Percentiles rank a stretch among this genome's conserved stretches.
Conservation (phyloP, 2,329 filamentous ascomycete species). For the Pseudopithomyces maydicus region DNA sequence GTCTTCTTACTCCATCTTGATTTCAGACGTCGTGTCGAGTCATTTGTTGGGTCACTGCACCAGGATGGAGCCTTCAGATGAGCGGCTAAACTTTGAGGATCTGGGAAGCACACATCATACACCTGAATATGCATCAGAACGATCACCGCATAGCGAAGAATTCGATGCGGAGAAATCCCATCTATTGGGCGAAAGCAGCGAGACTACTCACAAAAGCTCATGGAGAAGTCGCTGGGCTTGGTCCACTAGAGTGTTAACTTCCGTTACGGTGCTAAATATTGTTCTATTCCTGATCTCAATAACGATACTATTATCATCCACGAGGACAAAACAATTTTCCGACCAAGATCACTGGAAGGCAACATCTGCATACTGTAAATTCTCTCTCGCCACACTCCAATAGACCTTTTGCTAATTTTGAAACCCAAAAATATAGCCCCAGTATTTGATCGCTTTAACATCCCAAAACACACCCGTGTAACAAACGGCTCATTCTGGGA, state of each 20-base stretch:
- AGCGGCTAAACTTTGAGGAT: background rate
- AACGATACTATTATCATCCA: conserved; percentile 1
- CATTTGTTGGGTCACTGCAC: background rate
- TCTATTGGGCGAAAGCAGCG: background rate
- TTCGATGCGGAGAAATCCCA: conserved; percentile 6
- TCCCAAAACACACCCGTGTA: conserved; percentile 3
- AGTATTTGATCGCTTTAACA: conserved; percentile 11
- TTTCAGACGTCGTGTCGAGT: background rate
- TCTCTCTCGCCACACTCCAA: background rate
- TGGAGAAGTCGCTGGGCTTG: background rate
- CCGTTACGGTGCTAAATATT: conserved; percentile 1
- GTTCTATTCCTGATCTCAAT: background rate
- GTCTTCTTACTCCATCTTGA: background rate
- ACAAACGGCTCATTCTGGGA: conserved; percentile 14
- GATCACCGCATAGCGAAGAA: background rate
- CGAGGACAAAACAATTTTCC: background rate
- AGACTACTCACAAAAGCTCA: background rate
- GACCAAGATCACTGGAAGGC: conserved; percentile 12
- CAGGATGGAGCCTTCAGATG: background rate
- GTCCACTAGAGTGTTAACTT: background rate
- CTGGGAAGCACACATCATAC: background rate
- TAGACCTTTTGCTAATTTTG: background rate
- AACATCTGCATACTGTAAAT: conserved; percentile 11
- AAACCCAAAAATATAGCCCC: conserved; percentile 1
- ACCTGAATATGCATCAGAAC: background rate